phyloP scores from a whole-genome alignment of 2,329 filamentous ascomycete genomes.

The Myrmaecium sp. region DNA sequence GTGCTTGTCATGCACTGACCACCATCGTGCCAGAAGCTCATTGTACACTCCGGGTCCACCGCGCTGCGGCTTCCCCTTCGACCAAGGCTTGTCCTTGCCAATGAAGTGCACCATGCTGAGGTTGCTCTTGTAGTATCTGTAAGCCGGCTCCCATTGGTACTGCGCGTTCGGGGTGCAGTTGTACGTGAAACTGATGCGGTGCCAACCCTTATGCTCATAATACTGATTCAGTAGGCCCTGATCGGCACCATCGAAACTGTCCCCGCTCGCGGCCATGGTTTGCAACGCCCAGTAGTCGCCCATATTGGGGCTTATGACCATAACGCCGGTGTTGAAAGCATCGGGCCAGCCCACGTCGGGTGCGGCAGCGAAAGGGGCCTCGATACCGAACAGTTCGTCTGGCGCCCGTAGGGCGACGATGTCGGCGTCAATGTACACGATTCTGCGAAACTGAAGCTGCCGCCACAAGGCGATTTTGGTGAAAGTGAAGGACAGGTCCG shows the following conservation, averaged over 20 bases:
- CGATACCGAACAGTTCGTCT: constrained; percentile 71
- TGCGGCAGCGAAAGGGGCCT: constrained; percentile 49
- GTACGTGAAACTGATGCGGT: constrained; percentile 85
- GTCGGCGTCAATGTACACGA: constrained; percentile 91
- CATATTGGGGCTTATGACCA: constrained; percentile 76
- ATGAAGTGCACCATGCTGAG: constrained; percentile 94
- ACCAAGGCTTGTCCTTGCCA: constrained; percentile 79
- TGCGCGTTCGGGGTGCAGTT: constrained; percentile 94
- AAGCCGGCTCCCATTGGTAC: constrained; percentile 95
- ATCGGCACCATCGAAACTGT: constrained; percentile 93
- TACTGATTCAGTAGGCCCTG: constrained; percentile 93
- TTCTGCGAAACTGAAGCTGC: constrained; percentile 73
- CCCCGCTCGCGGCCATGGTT: constrained; percentile 68
- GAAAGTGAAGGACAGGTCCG: constrained; percentile 80
- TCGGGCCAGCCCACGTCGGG: constrained; percentile 98
- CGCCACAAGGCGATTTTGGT: constrained; percentile 95
- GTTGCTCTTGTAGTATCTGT: constrained; percentile 75
- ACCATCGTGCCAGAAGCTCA: constrained; percentile 78
- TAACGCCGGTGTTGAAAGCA: constrained; percentile 93
- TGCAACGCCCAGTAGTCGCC: constrained; percentile 74
- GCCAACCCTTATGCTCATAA: constrained; percentile 59
- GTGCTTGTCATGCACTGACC: constrained; percentile 83
- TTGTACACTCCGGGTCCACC: constrained; percentile 50
- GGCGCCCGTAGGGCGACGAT: constrained; percentile 79
- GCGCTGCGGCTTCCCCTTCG: constrained; percentile 21